Conservation (phyloP, 1,284 basidiomycete species). For the Mycosarcoma mackinlayi region DNA sequence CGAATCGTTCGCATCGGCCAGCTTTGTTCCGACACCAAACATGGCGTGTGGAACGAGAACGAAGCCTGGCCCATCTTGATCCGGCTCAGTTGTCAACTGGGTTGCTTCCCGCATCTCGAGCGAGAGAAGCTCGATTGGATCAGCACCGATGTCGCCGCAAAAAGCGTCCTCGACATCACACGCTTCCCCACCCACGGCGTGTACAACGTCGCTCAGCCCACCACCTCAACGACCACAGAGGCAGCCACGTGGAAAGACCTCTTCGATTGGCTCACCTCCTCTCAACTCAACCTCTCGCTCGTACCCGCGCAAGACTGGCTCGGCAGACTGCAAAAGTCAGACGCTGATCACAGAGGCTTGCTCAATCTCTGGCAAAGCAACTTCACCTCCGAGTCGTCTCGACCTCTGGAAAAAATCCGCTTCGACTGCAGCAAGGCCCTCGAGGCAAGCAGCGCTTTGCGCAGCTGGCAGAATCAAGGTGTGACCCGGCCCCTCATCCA, state of each 20-base stretch:
- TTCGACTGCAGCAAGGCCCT: constrained; percentile 23
- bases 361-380: constrained; percentile 35
- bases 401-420: background rate
- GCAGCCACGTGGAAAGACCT: constrained; percentile 70
- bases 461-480: constrained; percentile 17
- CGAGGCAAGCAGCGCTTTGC: constrained; percentile 5
- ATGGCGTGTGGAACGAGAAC: constrained; percentile 75
- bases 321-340: constrained; percentile 68
- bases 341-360: constrained; percentile 29
- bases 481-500: constrained; percentile 25
- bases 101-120: constrained; percentile 71
- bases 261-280: constrained; percentile 74
- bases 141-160: constrained; percentile 74
- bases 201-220: constrained; percentile 36
- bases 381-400: constrained; percentile 10
- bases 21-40: constrained; percentile 72
- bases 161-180: constrained; percentile 72
- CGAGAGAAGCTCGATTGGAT: constrained; percentile 73
- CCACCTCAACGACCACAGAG: background rate
- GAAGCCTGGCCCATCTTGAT: constrained; percentile 72
- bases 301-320: constrained; percentile 76
- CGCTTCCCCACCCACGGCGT: constrained; percentile 12
- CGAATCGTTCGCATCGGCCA: constrained; percentile 70
- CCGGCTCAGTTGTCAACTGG: constrained; percentile 70
- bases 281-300: constrained; percentile 79